Evolutionary conservation across 768 basidiomycete genomes (phyloP), one percentile per base, ranked within the genome.

Genomic region (Boletellus sp.): DNA sequence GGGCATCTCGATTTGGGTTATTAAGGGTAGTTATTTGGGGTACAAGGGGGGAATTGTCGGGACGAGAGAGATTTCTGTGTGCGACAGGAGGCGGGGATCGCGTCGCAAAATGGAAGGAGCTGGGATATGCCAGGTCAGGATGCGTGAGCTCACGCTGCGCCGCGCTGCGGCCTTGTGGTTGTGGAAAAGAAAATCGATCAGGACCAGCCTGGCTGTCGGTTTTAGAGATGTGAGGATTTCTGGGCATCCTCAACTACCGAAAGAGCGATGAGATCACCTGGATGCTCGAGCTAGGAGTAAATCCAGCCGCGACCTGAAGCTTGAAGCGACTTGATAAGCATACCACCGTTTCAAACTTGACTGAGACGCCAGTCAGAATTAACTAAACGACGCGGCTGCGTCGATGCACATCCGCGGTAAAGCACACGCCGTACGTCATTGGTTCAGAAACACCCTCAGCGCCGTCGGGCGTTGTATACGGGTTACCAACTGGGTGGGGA

Each of bases 181-280:
- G 28, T 37, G 8, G 33, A 23, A 23, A 50, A 43, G 47, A 52
- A 34, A 28, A 6, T 1, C 26, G 47, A 17, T 40, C 60, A 57
- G 62, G 60, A 33, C 62, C 63, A 53, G 62, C 63, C 63, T 36
- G 62, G 35, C 4, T 12, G 24, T 20, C 44, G 17, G 45, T 51
- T 28, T 40, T 56, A 39, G 47, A 42, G 33, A 34, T 34, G 31
- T 38, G 28, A 45, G 31, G 51, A 53, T 54, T 56, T 50, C 55
- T 45, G 28, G 57, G 42, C 62, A 65, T 64, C 47, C 46, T 52
- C 24, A 6, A 28, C 40, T 46, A 31, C 40, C 28, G 51, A 52
- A 53, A 16, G 52, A 54, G 26, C 12, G 52, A 33, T 24, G 47
- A 55, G 51, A 56, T 56, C 51, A 26, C 59, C 51, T 58, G 42